phyloP scores from a whole-genome alignment of 2,329 filamentous ascomycete genomes.

The Meredithiella fracta region DNA sequence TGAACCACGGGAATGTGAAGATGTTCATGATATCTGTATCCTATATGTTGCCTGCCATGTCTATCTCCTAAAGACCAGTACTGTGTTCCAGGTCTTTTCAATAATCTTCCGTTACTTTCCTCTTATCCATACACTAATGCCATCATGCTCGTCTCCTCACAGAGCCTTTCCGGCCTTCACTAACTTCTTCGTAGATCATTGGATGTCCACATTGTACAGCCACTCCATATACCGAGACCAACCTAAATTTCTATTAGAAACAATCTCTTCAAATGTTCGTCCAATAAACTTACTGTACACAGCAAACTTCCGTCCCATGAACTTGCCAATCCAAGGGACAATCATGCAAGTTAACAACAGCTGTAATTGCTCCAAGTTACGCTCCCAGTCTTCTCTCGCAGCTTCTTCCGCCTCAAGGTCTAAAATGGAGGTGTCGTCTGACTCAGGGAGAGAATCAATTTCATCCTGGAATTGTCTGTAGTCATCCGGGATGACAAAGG shows the following conservation, averaged over 20 bases:
- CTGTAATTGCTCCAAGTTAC: conserved; percentile 84
- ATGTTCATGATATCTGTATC: too few relatives aligned
- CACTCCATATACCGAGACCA: conserved; percentile 89
- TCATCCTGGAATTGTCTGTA: conserved; percentile 37
- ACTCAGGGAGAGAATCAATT: conserved; percentile 45
- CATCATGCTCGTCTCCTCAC: neutral
- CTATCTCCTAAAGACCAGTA: neutral
- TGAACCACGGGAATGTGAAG: too few relatives aligned
- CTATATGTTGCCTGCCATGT: too few relatives aligned
- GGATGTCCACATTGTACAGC: conserved; percentile 67
- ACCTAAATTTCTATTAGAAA: conserved; percentile 32
- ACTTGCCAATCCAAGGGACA: conserved; percentile 88
- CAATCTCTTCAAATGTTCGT: neutral
- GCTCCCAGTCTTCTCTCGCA: conserved; percentile 88
- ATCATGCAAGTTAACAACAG: conserved; percentile 85
- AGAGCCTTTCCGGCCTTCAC: conserved; percentile 45
- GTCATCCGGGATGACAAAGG: conserved; percentile 35
- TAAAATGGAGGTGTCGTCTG: conserved; percentile 29
- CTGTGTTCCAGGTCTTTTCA: conserved; percentile 2
- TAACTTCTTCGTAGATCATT: conserved; percentile 42
- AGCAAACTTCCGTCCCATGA: conserved; percentile 82
- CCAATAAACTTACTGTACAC: conserved; percentile 65
- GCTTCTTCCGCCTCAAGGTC: conserved; percentile 53
- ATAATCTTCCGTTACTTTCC: neutral
- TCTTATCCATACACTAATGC: neutral